A percentile compares a stretch with the other conserved stretches of the same genome.
Evolutionary conservation across 768 basidiomycete species (phyloP).

Genomic region (Amanita molliuscula): DNA sequence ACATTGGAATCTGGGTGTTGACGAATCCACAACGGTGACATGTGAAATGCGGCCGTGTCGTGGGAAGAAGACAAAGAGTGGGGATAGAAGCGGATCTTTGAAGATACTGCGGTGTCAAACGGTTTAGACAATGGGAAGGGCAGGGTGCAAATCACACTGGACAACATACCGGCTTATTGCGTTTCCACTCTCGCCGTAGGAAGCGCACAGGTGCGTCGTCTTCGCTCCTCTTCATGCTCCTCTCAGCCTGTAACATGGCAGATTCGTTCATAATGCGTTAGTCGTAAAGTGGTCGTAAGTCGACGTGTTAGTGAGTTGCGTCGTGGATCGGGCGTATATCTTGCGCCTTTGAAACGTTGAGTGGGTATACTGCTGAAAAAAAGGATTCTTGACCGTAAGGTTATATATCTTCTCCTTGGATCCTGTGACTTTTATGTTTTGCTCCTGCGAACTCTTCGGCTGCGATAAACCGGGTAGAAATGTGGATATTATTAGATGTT

Average conservation of each 20-base stretch:
- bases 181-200: slow-evolving; percentile 30
- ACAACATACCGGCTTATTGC: slow-evolving; percentile 27
- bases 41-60: slow-evolving; percentile 31
- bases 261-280: not conserved
- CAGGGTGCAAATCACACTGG: not conserved
- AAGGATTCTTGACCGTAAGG: not conserved
- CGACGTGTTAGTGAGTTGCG: not conserved
- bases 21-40: slow-evolving; percentile 36
- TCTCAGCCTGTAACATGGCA: not conserved
- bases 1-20: slow-evolving; percentile 37
- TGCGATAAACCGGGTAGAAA: not conserved
- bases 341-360: not conserved
- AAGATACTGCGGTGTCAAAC: slow-evolving; percentile 25
- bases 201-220: slow-evolving; percentile 10
- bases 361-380: not conserved
- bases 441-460: slow-evolving; percentile 1
- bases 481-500: not conserved
- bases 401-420: not conserved
- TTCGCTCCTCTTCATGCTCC: not conserved
- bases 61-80: slow-evolving; percentile 27
- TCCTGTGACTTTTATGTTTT: not conserved
- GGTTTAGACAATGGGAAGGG: not conserved
- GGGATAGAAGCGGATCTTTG: slow-evolving; percentile 37
- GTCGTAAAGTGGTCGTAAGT: not conserved
- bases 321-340: not conserved